Conservation (phyloP, 108 stramenopile genomes). For the Parietichytrium sp. region DNA sequence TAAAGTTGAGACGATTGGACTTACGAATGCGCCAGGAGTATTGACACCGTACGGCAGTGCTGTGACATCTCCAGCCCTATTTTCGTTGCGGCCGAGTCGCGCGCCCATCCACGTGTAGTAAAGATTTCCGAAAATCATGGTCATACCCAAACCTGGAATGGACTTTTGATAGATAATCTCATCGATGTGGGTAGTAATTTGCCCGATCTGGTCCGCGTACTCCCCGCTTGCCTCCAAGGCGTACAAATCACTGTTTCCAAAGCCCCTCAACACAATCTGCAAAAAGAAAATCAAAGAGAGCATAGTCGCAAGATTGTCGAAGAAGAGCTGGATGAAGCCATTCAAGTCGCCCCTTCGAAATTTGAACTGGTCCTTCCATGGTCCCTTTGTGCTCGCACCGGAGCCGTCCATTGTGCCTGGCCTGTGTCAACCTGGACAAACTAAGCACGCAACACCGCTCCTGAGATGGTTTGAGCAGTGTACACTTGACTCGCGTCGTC, state of each 20-base stretch:
- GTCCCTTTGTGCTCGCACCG: no score
- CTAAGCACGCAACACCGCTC: no score
- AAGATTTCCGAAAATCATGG: slow-evolving; percentile 58
- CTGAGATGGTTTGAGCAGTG: no score
- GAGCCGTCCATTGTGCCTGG: no score
- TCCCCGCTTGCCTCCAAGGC: background rate
- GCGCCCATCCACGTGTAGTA: slow-evolving; percentile 63
- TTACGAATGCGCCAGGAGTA: slow-evolving; percentile 70
- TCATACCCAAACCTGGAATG: slow-evolving; percentile 68
- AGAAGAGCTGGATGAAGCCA: slow-evolving; percentile 64
- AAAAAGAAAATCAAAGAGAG: slow-evolving; percentile 55
- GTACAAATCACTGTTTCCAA: background rate
- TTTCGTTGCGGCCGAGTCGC: slow-evolving; percentile 53
- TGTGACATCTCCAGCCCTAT: slow-evolving; percentile 44
- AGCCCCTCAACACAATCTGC: slow-evolving; percentile 17
- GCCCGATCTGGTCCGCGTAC: background rate
- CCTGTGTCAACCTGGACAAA: no score
- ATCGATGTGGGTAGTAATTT: slow-evolving; percentile 31
- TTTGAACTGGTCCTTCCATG: no score
- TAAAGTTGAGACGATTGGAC: no score
- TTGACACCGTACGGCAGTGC: slow-evolving; percentile 77
- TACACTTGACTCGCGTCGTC: no score
- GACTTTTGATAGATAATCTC: slow-evolving; percentile 60
- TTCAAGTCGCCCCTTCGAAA: slow-evolving; percentile 52
- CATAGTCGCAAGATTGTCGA: slow-evolving; percentile 69